phyloP scores from a whole-genome alignment of 2,329 filamentous ascomycete genomes.

The Pestalotiopsis sp. region DNA sequence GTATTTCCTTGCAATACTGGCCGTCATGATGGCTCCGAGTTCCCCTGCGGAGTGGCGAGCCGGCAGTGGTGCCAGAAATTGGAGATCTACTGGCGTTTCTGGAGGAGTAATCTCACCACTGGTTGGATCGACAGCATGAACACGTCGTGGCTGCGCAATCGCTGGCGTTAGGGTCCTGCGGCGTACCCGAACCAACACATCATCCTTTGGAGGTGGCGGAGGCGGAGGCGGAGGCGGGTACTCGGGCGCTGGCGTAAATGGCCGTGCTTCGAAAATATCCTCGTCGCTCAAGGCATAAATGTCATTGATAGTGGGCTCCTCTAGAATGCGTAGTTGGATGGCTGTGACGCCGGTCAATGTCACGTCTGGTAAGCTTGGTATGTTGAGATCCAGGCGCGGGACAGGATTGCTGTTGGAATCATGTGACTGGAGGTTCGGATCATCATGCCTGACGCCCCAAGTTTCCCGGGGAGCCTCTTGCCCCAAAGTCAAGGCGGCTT shows the following conservation, averaged over 20 bases:
- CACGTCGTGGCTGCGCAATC: constrained; percentile 2
- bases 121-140: constrained; percentile 14
- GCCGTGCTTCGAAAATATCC: constrained; percentile 52
- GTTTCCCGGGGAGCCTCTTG: constrained; percentile 21
- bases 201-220: constrained; percentile 7
- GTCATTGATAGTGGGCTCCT: constrained; percentile 53
- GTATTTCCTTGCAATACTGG: constrained; percentile 55
- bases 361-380: constrained; percentile 24
- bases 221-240: constrained; percentile 24
- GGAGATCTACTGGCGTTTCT: constrained; percentile 25
- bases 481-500: not conserved
- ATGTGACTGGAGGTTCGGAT: constrained; percentile 14
- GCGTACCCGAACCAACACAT: not conserved
- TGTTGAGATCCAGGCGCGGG: constrained; percentile 20
- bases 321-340: constrained; percentile 37
- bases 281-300: constrained; percentile 57
- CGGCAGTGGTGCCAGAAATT: constrained; percentile 42
- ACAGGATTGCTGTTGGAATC: constrained; percentile 10
- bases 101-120: constrained; percentile 27
- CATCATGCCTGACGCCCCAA: constrained; percentile 23
- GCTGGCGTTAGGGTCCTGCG: not conserved
- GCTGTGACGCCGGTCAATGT: constrained; percentile 24
- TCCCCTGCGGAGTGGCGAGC: constrained; percentile 43
- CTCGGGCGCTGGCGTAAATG: constrained; percentile 25
- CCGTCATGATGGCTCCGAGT: constrained; percentile 53